Percentiles rank a stretch among this genome's conserved stretches.
These are phyloP conservation scores for Amoebophrya sp. DNA, from an alignment of 169 alveolate species.

Conservation along the genomic window DNA sequence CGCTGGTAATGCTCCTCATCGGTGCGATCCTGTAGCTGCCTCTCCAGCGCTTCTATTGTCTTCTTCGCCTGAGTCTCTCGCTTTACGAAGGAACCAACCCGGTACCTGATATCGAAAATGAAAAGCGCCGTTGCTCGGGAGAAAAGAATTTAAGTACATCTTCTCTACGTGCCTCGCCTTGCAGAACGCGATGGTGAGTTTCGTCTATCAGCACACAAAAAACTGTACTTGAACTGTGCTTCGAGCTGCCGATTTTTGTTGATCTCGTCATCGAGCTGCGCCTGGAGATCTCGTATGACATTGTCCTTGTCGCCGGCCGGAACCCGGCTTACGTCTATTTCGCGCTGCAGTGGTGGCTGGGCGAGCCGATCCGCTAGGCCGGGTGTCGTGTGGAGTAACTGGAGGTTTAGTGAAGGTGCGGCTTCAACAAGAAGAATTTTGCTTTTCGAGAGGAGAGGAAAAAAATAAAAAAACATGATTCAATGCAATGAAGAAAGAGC, in stretches of 20 bases:
- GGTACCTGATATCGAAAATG: too few relatives aligned
- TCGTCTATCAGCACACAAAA: too few relatives aligned
- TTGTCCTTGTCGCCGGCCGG: conserved; percentile 24
- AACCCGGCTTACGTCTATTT: background rate
- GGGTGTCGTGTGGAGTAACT: background rate
- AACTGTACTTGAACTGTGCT: conserved; percentile 29
- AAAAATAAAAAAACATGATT: background rate
- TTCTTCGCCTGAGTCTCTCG: conserved; percentile 25
- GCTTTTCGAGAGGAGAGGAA: too few relatives aligned
- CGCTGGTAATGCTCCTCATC: conserved; percentile 31
- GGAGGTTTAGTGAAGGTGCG: too few relatives aligned
- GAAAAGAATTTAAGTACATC: background rate
- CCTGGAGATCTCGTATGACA: background rate
- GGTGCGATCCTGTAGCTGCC: conserved; percentile 26
- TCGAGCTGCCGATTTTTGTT: conserved; percentile 27
- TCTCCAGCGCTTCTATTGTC: conserved; percentile 31
- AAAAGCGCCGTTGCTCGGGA: too few relatives aligned
- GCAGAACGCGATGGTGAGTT: too few relatives aligned
- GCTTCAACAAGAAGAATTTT: too few relatives aligned
- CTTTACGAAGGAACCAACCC: background rate
- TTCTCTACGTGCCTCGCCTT: too few relatives aligned
- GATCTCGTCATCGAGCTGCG: conserved; percentile 16
- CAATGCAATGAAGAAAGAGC: background rate
- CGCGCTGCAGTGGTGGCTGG: conserved; percentile 14
- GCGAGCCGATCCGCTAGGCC: conserved; percentile 8